Evolutionary conservation across 306 rosid genomes (phyloP), one percentile per base, ranked within the genome.

Genomic region (Sindora glabra): DNA sequence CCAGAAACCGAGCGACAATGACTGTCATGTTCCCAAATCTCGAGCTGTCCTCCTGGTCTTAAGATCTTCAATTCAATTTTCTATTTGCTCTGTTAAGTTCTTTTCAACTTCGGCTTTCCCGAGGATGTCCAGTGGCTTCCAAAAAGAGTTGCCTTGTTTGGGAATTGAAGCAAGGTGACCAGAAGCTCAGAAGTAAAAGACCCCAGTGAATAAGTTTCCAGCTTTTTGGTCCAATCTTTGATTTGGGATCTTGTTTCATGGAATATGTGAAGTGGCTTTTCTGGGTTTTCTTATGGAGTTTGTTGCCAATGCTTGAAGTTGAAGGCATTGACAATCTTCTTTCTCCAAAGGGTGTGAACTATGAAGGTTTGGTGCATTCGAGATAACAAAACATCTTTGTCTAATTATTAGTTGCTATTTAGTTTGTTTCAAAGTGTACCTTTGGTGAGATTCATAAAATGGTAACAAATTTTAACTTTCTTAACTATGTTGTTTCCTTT

Each of bases 301-400:
- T 68, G 81, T 17, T 56, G 36, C 24, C 64, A 27, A 33, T 67
- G 41, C 75, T 56, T 36, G 69, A 51, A 14, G 77, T 56, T 36
- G 69, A 51, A 14, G 85, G 81, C 42, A 70, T 81, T 29, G 84
- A 80, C 58, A 84, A 77, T 47, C 86, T 79, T 59, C 90, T 89
- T 56, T 94, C 99, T 56, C 99, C 97, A 24, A 94, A 94, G 82
- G 99, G 99, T 47, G 95, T 89, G 55, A 86, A 89, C 84, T 86
- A 56, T 71, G 99, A 89, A 82, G 99, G 99, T 94, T 39, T 72
- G 59, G 25, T n/a, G n/a, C 42, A 52, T 64, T 65, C 56, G 61
- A 22, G 57, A 37, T 38, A 25, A 42, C 10, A 33, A 33, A 51
- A 66, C 16, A 38, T 67, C 55, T 8, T 18, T 40, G 33, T 68